These are phyloP conservation scores for Ganoderma meredithae DNA, from an alignment of 1,284 basidiomycete genomes.

Conservation along the genomic window DNA sequence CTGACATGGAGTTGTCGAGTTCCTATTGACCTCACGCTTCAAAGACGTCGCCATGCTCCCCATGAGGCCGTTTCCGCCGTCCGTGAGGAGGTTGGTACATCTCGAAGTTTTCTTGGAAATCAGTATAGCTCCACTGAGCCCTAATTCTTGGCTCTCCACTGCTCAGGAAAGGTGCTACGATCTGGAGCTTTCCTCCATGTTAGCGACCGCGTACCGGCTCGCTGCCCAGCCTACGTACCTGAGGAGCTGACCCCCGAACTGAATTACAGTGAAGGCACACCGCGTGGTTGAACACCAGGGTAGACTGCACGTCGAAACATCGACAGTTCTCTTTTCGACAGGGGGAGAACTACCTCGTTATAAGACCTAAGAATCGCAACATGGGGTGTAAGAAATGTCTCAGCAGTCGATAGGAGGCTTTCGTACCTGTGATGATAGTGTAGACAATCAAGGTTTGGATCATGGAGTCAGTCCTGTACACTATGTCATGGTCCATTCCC, in stretches of 20 bases:
- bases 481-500: neutral
- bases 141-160: neutral
- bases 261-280: neutral
- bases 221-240: neutral
- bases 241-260: neutral
- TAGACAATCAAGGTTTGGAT: slow-evolving; percentile 4
- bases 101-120: neutral
- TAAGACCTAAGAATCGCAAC: neutral
- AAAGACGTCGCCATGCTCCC: neutral
- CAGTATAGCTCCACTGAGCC: neutral
- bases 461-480: slow-evolving; percentile 4
- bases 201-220: too few relatives aligned
- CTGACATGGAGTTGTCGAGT: too few relatives aligned
- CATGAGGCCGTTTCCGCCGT: neutral
- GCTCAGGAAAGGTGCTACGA: neutral
- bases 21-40: neutral
- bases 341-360: neutral
- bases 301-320: neutral
- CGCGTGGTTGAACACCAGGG: neutral
- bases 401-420: neutral
- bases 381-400: neutral
- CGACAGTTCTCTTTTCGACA: neutral
- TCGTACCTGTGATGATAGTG: slow-evolving; percentile 9
- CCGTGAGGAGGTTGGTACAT: too few relatives aligned
- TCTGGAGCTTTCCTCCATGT: neutral